A percentile compares a stretch with the other conserved stretches of the same genome.
Conservation (phyloP, 116 monocot species). For the Zostera marina region DNA sequence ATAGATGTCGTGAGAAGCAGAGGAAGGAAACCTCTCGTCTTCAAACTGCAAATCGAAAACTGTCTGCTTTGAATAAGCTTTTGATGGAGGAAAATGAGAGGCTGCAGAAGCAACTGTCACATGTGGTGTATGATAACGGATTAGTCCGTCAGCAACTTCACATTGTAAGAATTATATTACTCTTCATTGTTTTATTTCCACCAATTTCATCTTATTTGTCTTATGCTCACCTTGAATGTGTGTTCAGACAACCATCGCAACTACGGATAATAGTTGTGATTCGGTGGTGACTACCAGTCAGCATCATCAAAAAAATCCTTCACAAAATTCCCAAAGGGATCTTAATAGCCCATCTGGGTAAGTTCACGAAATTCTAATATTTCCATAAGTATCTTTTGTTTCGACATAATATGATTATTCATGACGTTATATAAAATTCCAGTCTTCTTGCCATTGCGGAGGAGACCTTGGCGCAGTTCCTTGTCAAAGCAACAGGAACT, state of each 20-base stretch:
- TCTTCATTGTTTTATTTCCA: neutral
- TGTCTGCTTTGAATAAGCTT: conserved; percentile 71
- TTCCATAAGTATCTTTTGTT: neutral
- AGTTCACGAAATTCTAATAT: neutral
- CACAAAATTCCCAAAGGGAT: conserved; percentile 59
- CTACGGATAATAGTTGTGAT: conserved; percentile 66
- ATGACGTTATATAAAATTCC: neutral
- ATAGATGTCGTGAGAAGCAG: conserved; percentile 73
- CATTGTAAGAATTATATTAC: conserved; percentile 25
- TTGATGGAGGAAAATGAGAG: conserved; percentile 89
- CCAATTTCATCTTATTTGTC: neutral
- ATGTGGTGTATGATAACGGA: conserved; percentile 70
- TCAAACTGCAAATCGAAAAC: conserved; percentile 65
- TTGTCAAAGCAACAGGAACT: conserved; percentile 93
- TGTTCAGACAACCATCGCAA: conserved; percentile 33
- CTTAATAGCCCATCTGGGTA: conserved; percentile 73
- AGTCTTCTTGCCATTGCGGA: conserved; percentile 97
- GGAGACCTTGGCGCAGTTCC: conserved; percentile 95
- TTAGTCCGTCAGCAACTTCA: conserved; percentile 63
- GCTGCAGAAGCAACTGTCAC: conserved; percentile 83
- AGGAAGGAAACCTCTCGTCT: conserved; percentile 65
- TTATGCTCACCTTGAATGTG: neutral
- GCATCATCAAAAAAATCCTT: conserved; percentile 50
- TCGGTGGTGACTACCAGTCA: conserved; percentile 70
- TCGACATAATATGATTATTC: neutral